Base-by-base conservation (phyloP, 352 stramenopile species). In the Globisporangium megalacanthum region DNA sequence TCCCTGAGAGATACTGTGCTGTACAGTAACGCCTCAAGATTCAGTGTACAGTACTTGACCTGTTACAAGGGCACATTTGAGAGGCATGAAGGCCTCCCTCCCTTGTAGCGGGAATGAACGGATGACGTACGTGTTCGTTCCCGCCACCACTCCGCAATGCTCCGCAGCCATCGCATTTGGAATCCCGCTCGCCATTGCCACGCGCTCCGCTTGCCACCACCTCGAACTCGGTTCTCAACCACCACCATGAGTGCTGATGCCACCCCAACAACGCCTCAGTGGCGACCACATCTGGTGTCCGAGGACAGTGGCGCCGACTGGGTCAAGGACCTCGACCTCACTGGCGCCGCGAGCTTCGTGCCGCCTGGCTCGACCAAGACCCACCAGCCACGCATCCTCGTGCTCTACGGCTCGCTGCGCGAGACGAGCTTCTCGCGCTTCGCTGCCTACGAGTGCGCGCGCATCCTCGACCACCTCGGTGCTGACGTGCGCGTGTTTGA, bases 391-490 rank as follows among this genome's bases (percentile, higher is more conserved):
- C 66, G 60, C 57, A 77, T 88, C 56, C 68, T 86, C 31, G 69
- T 88, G 53, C 62, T 88, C 25, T 83, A 86, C 58, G 78, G 78
- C 50, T 85, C 73, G 33, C 63, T 89, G 31, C 69, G 78, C 11
- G 64, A 71, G 48, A 73, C 62, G 51, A 83, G 68, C 25, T 88
- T 81, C 51, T 77, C 64, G 57, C 66, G 70, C 19, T 77, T 75
- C 50, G 31, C 69, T 15, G 71, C 70, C 14, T 82, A 71, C 59
- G 77, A 88, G 65, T 83, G 75, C 63, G 77, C 74, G 25, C 75
- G 77, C 36, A 48, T 88, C 6, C 64, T 88, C n/a, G 75, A 88
- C 37, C 49, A 72, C 8, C 57, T 88, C 7, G 78, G 75, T 7
- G 81, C 74, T 46, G 78, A 88, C 54, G 73, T 88, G 37, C 66